phyloP scores from a whole-genome alignment of 768 basidiomycete species.

The Naganishia vaughanmartiniae region DNA sequence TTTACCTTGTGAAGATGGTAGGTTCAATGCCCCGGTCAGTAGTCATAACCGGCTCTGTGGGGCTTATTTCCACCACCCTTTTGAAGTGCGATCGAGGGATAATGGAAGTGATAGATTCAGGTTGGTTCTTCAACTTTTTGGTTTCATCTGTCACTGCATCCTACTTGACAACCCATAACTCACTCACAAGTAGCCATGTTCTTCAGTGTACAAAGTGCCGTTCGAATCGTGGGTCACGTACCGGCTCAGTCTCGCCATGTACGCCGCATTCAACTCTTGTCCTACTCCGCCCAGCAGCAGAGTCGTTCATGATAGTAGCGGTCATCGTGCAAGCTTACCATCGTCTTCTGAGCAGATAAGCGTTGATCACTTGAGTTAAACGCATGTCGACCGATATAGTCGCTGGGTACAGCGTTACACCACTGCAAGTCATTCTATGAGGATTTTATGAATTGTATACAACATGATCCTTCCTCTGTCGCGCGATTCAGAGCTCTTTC shows the following conservation, averaged over 20 bases:
- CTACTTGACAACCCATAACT: neutral
- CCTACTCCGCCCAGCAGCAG: no score
- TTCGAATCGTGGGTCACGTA: neutral
- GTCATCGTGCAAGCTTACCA: no score
- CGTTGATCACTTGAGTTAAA: no score
- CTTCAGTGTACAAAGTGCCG: neutral
- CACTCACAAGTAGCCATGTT: neutral
- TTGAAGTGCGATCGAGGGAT: neutral
- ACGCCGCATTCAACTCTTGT: neutral
- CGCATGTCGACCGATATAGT: neutral
- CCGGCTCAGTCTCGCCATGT: neutral
- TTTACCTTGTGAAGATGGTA: neutral
- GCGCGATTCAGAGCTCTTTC: conserved; percentile 40
- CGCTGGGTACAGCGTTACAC: neutral
- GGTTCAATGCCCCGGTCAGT: neutral
- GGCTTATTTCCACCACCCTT: neutral
- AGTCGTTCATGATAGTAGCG: no score
- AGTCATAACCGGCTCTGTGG: neutral
- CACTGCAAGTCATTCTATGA: neutral
- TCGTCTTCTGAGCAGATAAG: no score
- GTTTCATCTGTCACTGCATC: neutral
- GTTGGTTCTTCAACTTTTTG: neutral
- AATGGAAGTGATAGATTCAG: neutral
- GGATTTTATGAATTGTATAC: neutral
- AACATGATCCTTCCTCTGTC: conserved; percentile 4